Evolutionary conservation across 78 protist species (phyloP).

Genomic region (Planoprotostelium fungivorum): DNA sequence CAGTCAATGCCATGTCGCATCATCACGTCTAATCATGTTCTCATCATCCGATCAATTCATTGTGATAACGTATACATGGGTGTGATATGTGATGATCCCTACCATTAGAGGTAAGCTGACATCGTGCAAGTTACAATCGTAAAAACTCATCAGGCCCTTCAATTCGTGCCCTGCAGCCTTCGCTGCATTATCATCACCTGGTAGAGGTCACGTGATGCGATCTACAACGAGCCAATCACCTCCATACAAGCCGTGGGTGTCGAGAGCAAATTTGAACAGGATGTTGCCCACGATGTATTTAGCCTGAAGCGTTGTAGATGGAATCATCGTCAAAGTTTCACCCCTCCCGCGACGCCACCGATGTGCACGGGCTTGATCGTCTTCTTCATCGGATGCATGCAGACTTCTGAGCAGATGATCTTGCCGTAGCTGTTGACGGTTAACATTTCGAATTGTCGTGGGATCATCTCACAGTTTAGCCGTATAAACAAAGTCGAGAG

Average conservation of each 20-base stretch:
- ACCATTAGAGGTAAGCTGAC: slow-evolving; percentile 5
- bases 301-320: neutral
- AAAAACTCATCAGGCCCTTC: slow-evolving; percentile 60
- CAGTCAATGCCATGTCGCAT: too few relatives aligned
- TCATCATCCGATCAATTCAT: too few relatives aligned
- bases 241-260: slow-evolving; percentile 61
- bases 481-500: neutral
- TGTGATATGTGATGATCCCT: neutral
- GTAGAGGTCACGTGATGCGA: neutral
- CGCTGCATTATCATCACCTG: slow-evolving; percentile 55
- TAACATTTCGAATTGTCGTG: slow-evolving; percentile 4
- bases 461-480: neutral
- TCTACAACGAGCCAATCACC: slow-evolving; percentile 5
- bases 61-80: neutral
- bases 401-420: slow-evolving; percentile 46
- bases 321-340: neutral
- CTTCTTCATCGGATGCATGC: slow-evolving; percentile 43
- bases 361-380: slow-evolving; percentile 64
- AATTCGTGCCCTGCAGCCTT: slow-evolving; percentile 68
- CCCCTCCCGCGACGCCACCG: slow-evolving; percentile 76
- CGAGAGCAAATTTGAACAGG: slow-evolving; percentile 28
- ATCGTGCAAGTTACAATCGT: slow-evolving; percentile 31
- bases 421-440: slow-evolving; percentile 56
- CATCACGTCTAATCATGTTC: too few relatives aligned
- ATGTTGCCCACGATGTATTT: neutral